These are phyloP conservation scores for Rosa persica DNA, from an alignment of 306 rosid species.

Conservation along the genomic window DNA sequence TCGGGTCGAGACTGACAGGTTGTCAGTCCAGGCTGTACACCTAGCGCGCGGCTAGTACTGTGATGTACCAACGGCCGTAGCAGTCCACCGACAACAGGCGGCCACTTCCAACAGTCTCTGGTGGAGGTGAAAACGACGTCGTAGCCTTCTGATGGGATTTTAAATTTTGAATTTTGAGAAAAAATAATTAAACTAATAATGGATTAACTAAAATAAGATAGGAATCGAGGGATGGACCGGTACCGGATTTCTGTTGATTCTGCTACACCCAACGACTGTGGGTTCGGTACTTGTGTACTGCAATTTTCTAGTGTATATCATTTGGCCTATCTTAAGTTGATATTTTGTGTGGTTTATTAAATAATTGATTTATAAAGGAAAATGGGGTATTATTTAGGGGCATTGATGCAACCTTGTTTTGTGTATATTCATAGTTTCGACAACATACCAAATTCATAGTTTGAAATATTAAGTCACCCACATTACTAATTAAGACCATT, in stretches of 20 bases:
- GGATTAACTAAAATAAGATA: neutral
- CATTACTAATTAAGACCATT: neutral
- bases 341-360: too few relatives aligned
- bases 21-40: conserved; percentile 39
- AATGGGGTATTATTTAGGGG: too few relatives aligned
- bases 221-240: conserved; percentile 19
- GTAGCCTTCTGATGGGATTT: neutral
- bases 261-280: neutral
- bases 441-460: neutral
- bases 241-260: conserved; percentile 12
- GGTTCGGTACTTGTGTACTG: neutral
- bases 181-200: neutral
- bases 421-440: neutral
- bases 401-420: neutral
- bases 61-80: conserved; percentile 28
- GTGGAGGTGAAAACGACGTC: neutral
- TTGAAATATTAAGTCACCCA: neutral
- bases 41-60: conserved; percentile 18
- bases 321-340: neutral
- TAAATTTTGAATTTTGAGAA: conserved; percentile 4
- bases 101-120: conserved; percentile 16
- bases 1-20: conserved; percentile 32
- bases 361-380: too few relatives aligned
- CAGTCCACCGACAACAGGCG: conserved; percentile 37
- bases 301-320: neutral